A percentile compares a stretch with the other conserved stretches of the same genome.
Conservation (phyloP, 2,329 filamentous ascomycete genomes). For the Lecanicillium sp. region DNA sequence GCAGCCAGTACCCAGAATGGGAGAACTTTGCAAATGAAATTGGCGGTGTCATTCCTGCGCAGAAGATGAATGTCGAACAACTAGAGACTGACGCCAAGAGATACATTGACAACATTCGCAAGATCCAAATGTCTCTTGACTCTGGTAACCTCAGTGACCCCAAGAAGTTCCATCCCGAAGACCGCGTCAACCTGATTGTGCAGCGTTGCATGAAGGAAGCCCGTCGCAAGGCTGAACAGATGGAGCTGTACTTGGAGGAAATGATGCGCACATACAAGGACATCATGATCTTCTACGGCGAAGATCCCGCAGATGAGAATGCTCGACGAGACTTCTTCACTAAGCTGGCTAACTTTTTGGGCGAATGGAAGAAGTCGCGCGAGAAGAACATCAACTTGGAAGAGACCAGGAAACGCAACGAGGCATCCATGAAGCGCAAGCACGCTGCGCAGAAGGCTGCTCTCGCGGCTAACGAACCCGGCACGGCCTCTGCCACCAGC, state of each 20-base stretch:
- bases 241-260: constrained; percentile 88
- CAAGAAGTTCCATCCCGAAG: constrained; percentile 96
- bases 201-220: constrained; percentile 96
- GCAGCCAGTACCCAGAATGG: constrained; percentile 95
- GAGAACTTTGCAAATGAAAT: constrained; percentile 86
- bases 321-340: constrained; percentile 92
- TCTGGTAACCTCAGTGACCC: constrained; percentile 91
- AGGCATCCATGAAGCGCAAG: constrained; percentile 89
- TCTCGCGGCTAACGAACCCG: constrained; percentile 43
- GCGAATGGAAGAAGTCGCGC: constrained; percentile 91
- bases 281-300: constrained; percentile 94
- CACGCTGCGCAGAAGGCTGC: constrained; percentile 60
- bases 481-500: constrained; percentile 59
- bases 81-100: constrained; percentile 78
- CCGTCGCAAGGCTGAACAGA: constrained; percentile 88
- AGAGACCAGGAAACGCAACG: constrained; percentile 76
- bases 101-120: constrained; percentile 93
- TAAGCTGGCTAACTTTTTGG: constrained; percentile 84
- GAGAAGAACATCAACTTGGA: constrained; percentile 86
- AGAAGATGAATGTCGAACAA: constrained; percentile 95
- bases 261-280: constrained; percentile 89
- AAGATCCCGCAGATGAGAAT: constrained; percentile 86
- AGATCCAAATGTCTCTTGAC: constrained; percentile 87
- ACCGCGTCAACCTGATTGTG: constrained; percentile 86
- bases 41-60: constrained; percentile 64